phyloP scores from a whole-genome alignment of 2,329 filamentous ascomycete genomes.

The Diplodia sapinea region DNA sequence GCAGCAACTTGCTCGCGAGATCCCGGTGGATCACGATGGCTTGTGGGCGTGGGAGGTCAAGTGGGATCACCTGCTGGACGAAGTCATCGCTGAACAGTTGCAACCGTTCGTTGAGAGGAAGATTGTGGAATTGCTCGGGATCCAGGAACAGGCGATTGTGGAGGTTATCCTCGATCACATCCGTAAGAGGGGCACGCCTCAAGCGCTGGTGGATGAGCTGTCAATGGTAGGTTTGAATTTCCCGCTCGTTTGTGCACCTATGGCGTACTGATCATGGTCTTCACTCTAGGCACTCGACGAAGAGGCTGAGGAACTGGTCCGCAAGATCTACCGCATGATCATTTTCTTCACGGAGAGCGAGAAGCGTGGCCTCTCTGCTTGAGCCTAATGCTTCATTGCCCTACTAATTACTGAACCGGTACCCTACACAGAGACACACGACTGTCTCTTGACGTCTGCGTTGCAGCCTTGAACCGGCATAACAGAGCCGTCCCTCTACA shows the following conservation, averaged over 20 bases:
- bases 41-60: constrained; percentile 93
- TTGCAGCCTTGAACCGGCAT: not conserved
- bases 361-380: constrained; percentile 27
- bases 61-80: constrained; percentile 88
- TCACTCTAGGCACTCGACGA: constrained; percentile 78
- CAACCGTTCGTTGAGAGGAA: constrained; percentile 97
- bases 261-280: constrained; percentile 44
- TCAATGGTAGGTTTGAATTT: constrained; percentile 68
- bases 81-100: constrained; percentile 81
- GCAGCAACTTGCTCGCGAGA: constrained; percentile 82
- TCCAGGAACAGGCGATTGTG: constrained; percentile 94
- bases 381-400: not conserved
- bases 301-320: constrained; percentile 90
- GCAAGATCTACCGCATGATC: constrained; percentile 90
- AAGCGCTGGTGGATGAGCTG: constrained; percentile 81
- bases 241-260: not conserved
- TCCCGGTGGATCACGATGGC: constrained; percentile 82
- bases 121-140: constrained; percentile 93
- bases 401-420: constrained; percentile 56
- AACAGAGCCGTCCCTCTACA: not conserved
- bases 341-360: constrained; percentile 31
- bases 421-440: not conserved
- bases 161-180: constrained; percentile 91
- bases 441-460: not conserved
- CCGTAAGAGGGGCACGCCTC: constrained; percentile 73